Evolutionary conservation across 768 basidiomycete species (phyloP), one percentile per base, ranked within the genome.

Genomic region (Mycena floridula): DNA sequence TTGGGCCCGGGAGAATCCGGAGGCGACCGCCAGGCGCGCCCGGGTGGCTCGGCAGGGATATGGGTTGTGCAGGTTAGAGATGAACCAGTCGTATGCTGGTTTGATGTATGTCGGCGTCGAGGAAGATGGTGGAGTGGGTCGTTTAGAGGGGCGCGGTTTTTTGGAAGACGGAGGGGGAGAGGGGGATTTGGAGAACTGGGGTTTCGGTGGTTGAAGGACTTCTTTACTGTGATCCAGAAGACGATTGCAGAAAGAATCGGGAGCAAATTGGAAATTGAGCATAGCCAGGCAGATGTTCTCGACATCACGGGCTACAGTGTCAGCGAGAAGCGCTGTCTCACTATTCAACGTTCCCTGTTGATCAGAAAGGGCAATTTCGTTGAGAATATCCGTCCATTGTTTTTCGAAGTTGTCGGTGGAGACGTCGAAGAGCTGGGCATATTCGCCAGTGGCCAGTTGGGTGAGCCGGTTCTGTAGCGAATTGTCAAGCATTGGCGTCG

Each of bases 31-130:
- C 32, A 79, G 55, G 0, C 39, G 18, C 1, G 41, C 35, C 20
- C 68, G 67, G 16, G 58, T 43, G 12, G 58, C 54, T 13, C 47
- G 61, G 0, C 65, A 50, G 0, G 79, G 79, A 44, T 81, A 81
- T 0, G 79, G 79, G 47, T 77, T 67, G 37, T 75, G 69, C 0
- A 80, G 41, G 37, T 81, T 70, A 0, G 54, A 36, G 1, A 74
- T 18, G 1, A 79, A 50, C 76, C 77, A 80, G 3, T 40, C 45
- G 44, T 69, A 63, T 0, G 66, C 59, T 1, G 60, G 57, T 24
- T 53, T 54, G 44, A 66, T 56, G 40, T 64, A 64, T 3, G 56
- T 27, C 18, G 61, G 48, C 15, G 39, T 41, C 37, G 48, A 42
- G 18, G 50, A 12, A 11, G 23, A 24, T 20, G 28, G 26, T 23